Evolutionary conservation across 2,329 filamentous ascomycete species (phyloP).

Genomic region (Arthroderma uncinatum): DNA sequence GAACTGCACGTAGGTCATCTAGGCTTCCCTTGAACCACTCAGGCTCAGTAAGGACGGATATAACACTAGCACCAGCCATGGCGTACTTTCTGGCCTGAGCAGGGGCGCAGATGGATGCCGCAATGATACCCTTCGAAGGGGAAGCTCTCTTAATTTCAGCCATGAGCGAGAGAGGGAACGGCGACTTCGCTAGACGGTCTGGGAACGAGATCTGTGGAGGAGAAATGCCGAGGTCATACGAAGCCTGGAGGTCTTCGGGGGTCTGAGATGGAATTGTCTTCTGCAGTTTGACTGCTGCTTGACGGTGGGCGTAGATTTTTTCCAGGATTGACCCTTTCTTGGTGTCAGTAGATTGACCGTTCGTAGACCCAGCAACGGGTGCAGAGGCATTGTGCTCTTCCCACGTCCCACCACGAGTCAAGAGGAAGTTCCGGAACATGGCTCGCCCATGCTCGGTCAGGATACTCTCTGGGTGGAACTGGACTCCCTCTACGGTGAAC

Average conservation of each 20-base stretch:
- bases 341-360: conserved; percentile 21
- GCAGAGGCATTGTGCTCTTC: conserved; percentile 40
- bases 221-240: conserved; percentile 72
- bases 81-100: conserved; percentile 86
- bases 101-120: conserved; percentile 74
- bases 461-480: conserved; percentile 97
- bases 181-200: conserved; percentile 64
- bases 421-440: conserved; percentile 89
- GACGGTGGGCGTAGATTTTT: conserved; percentile 76
- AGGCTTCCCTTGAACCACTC: conserved; percentile 99
- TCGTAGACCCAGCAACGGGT: conserved; percentile 15
- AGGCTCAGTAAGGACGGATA: conserved; percentile 95
- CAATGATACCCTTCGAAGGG: conserved; percentile 91
- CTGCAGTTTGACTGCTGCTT: conserved; percentile 63
- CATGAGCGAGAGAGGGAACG: conserved; percentile 85
- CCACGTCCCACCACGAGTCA: conserved; percentile 85
- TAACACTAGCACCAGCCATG: conserved; percentile 85
- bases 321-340: conserved; percentile 81
- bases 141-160: conserved; percentile 96
- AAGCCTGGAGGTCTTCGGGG: conserved; percentile 69
- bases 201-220: conserved; percentile 76
- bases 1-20: conserved; percentile 77
- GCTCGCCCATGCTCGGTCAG: conserved; percentile 74
- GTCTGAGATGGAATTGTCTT: conserved; percentile 77
- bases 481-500: conserved; percentile 83